Conservation (phyloP, 148 eudicot species). For the Silene uniflora region DNA sequence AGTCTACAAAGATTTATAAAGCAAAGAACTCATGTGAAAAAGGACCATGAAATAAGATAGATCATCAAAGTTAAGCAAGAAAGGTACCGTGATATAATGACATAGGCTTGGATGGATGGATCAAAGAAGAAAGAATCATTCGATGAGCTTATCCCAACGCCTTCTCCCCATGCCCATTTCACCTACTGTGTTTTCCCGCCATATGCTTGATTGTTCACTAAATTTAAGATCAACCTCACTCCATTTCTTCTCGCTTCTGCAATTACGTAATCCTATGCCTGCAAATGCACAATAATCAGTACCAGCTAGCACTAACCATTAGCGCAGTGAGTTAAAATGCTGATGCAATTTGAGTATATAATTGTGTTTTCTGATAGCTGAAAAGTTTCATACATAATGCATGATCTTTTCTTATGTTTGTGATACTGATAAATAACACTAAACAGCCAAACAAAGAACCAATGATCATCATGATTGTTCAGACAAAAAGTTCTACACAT, state of each 20-base stretch:
- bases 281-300: neutral
- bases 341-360: neutral
- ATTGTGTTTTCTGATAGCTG: neutral
- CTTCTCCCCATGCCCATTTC: constrained; percentile 97
- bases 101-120: constrained; percentile 80
- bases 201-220: no score
- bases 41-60: neutral
- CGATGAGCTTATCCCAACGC: constrained; percentile 78
- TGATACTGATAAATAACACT: neutral
- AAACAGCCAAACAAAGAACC: neutral
- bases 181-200: constrained; percentile 31
- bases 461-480: constrained; percentile 3
- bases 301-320: neutral
- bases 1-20: neutral
- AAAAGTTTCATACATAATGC: neutral
- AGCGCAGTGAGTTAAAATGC: neutral
- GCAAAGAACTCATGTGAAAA: neutral
- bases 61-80: neutral
- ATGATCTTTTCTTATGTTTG: neutral
- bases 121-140: constrained; percentile 96
- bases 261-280: no score
- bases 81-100: constrained; percentile 82
- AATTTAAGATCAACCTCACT: no score
- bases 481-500: no score
- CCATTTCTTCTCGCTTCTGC: no score